phyloP scores from a whole-genome alignment of 805 yeast species.

The Kuraishia ogatae region DNA sequence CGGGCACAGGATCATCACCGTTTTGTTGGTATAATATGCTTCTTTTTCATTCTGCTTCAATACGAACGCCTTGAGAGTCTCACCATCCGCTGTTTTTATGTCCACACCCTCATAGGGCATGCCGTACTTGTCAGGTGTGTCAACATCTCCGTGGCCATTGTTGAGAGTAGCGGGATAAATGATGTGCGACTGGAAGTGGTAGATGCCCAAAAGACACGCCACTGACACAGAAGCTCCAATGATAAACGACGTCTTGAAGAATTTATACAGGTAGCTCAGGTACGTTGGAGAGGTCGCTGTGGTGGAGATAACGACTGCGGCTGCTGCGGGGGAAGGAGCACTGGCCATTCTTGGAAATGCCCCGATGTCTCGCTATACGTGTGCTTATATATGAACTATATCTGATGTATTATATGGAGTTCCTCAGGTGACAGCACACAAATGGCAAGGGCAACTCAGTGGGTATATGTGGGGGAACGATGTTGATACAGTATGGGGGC shows the following conservation, averaged over 20 bases:
- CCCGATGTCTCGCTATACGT: too few relatives aligned
- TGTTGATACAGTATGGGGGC: too few relatives aligned
- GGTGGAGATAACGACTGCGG: background rate
- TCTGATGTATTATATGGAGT: too few relatives aligned
- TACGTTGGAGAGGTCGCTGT: background rate
- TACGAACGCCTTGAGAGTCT: conserved; percentile 54
- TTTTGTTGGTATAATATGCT: conserved; percentile 41
- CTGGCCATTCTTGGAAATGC: background rate
- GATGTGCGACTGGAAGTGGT: conserved; percentile 52
- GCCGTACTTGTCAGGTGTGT: conserved; percentile 65
- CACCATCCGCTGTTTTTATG: conserved; percentile 64
- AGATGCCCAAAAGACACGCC: conserved; percentile 41
- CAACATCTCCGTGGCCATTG: conserved; percentile 63
- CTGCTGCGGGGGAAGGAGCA: background rate
- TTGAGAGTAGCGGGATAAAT: conserved; percentile 83
- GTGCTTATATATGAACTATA: too few relatives aligned
- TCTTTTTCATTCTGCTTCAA: conserved; percentile 38
- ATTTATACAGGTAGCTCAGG: conserved; percentile 1
- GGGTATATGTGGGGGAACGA: too few relatives aligned
- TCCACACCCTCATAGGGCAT: conserved; percentile 56
- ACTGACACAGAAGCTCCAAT: conserved; percentile 36
- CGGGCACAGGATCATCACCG: conserved; percentile 75
- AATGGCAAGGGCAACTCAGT: too few relatives aligned
- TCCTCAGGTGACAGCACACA: too few relatives aligned
- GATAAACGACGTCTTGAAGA: conserved; percentile 27